Percentiles rank a stretch among this genome's conserved stretches.
These are phyloP conservation scores for Magnusiomyces tetraspermus DNA, from an alignment of 1,139 yeast genomes.

Conservation along the genomic window DNA sequence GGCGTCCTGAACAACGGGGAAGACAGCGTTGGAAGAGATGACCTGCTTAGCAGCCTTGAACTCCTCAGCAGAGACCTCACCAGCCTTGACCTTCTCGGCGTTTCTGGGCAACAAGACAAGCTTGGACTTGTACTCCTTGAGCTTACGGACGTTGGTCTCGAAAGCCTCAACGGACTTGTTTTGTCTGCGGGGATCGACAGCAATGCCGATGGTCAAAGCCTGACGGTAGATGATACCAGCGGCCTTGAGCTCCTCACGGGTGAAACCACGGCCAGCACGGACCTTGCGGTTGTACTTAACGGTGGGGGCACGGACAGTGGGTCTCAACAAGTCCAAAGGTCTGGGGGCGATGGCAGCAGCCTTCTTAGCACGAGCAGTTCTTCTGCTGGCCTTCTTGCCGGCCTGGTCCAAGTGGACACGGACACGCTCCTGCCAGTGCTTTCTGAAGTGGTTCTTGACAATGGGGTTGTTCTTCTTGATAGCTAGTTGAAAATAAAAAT, in stretches of 20 bases:
- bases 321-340: conserved; percentile 94
- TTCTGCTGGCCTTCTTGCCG: conserved; percentile 96
- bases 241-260: conserved; percentile 96
- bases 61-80: conserved; percentile 57
- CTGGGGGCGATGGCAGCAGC: conserved; percentile 96
- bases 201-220: conserved; percentile 97
- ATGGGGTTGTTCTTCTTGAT: conserved; percentile 81
- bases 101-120: conserved; percentile 93
- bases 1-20: conserved; percentile 84
- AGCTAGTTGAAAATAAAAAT: conserved; percentile 43
- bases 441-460: conserved; percentile 68
- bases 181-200: conserved; percentile 99
- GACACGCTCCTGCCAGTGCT: conserved; percentile 99
- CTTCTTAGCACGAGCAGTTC: conserved; percentile 87
- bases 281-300: conserved; percentile 98
- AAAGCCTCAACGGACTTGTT: conserved; percentile 96
- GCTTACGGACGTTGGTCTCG: conserved; percentile 91
- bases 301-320: conserved; percentile 98
- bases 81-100: conserved; percentile 45
- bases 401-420: conserved; percentile 99
- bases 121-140: conserved; percentile 92
- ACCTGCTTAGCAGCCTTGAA: conserved; percentile 63
- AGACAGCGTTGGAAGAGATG: conserved; percentile 60
- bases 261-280: conserved; percentile 99
- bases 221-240: conserved; percentile 91